Base-by-base conservation (phyloP, 2,329 filamentous ascomycete genomes). In the Phialophora verrucosa region DNA sequence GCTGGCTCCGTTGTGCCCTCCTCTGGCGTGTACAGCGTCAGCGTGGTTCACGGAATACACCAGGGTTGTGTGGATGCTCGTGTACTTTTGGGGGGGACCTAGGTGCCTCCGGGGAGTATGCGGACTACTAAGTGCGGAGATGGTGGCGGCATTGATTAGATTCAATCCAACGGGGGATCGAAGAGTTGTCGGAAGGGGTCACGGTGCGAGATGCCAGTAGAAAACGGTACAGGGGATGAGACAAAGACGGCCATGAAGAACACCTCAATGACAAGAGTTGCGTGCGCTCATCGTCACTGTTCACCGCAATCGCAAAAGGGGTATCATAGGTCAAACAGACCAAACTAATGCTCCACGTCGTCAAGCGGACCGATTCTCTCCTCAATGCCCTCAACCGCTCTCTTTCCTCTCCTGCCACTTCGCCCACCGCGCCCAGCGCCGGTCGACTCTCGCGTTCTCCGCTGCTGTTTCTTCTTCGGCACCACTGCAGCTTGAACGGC, bases 321-420 rank as follows among this genome's bases (percentile, higher is more conserved):
- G 31, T 59, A 47, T 27, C 35, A 59, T 29, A n/a, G n/a, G 2
- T 44, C 38, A 20, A 44, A 44, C 38, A 44, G 38, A 44, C 38
- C 38, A 35, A 14, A 7, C 8, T 51, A 49, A 60, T 42, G 59
- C 31, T 63, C 64, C 49, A 70, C 66, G 42, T 71, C 69, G 35
- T 67, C 65, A 58, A 70, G 65, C 6, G 67, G 61, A 2, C 69
- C 69, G 47, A 71, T 68, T 54, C 65, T 63, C 57, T 71, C 69
- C 56, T 71, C 69, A 2, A 70, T 61, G 12, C 69, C 69, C 38
- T 71, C 69, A 4, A 68, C 51, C n/a, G 69, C 61, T 47, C 60
- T 66, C 63, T 60, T 60, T 5, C 63, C 66, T 58, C 67, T 70
- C 55, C 63, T 67, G 8, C 55, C 56, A 27, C 63, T 59, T 47